Evolutionary conservation across 805 yeast genomes (phyloP).

Genomic region (Komagataella pastoris): DNA sequence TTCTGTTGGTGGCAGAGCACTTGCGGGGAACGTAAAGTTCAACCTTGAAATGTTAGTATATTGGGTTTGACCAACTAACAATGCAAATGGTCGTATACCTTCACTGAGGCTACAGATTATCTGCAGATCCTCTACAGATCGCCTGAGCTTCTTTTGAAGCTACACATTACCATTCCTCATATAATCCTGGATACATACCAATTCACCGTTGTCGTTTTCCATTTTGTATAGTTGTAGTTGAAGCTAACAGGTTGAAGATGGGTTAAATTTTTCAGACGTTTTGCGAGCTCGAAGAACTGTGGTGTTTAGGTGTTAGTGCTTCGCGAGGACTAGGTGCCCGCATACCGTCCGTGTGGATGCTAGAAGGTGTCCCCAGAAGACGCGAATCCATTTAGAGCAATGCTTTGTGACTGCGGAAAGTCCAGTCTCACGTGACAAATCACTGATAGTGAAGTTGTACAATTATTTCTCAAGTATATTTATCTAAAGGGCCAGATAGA

Average conservation of each 20-base stretch:
- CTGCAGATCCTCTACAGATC: too few species aligned
- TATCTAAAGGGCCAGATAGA: neutral
- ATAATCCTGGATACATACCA: constrained; percentile 50
- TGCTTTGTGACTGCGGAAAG: neutral
- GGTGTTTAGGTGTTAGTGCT: neutral
- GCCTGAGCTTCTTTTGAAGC: neutral
- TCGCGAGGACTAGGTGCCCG: neutral
- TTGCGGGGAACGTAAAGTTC: constrained; percentile 99
- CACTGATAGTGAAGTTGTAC: neutral
- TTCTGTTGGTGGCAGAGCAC: constrained; percentile 99
- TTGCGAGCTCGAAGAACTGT: neutral
- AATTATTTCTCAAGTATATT: neutral
- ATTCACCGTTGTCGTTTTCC: constrained; percentile 99
- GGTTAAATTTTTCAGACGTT: neutral
- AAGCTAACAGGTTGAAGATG: neutral
- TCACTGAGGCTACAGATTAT: neutral
- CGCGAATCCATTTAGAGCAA: neutral
- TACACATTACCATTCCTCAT: neutral
- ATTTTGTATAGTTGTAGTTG: constrained; percentile 33
- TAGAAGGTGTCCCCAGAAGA: neutral
- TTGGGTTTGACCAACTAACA: neutral
- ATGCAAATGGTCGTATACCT: neutral
- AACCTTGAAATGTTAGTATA: constrained; percentile 39
- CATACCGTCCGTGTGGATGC: neutral
- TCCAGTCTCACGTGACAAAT: neutral